Evolutionary conservation across 495 filamentous ascomycete genomes (phyloP), one percentile per base, ranked within the genome.

Genomic region (Beverwykella pulmonaria): DNA sequence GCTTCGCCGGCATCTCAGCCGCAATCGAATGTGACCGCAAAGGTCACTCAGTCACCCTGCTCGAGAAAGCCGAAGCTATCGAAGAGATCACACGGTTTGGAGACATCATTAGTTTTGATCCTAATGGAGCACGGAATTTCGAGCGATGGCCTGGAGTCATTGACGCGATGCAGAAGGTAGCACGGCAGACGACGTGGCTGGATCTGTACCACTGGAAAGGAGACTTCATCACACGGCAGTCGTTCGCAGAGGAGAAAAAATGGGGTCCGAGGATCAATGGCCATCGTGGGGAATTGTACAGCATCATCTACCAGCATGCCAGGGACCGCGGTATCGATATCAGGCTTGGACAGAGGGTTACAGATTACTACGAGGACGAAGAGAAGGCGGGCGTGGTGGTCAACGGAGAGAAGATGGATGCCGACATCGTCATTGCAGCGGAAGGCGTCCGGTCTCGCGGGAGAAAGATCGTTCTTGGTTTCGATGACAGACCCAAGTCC

Each of bases 401-500:
- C 17, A 79, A 78, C 34, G 83, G 80, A 15, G 79, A 85, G 73
- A 73, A 77, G 8, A 75, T 87, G 25, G 63, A 72, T 0, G 87
- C 78, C 0, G 82, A 89, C 64, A 76, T 88, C 3, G 84, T 89
- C 0, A 73, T 89, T 41, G 86, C 84, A 6, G 87, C 86, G 14
- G 87, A 89, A 65, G 87, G 87, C 0, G 84, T 89, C 3, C 77
- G 87, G 17, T 86, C 83, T 19, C 81, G 78, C 41, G 84, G 83
- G 12, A 74, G 85, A 39, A 86, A 81, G 65, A 81, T 88, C 41
- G 84, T 87, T 36, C 77, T 88, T 8, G 86, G 86, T 1, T 84
- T 83, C 50, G 84, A 88, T 58, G 85, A 87, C 68, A 81, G 81
- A 58, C 85, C 86, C 0, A 85, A 86, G 72, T 74, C 76, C 0